Evolutionary conservation across 306 rosid species (phyloP), one percentile per base, ranked within the genome.

Genomic region (Trifolium dubium): DNA sequence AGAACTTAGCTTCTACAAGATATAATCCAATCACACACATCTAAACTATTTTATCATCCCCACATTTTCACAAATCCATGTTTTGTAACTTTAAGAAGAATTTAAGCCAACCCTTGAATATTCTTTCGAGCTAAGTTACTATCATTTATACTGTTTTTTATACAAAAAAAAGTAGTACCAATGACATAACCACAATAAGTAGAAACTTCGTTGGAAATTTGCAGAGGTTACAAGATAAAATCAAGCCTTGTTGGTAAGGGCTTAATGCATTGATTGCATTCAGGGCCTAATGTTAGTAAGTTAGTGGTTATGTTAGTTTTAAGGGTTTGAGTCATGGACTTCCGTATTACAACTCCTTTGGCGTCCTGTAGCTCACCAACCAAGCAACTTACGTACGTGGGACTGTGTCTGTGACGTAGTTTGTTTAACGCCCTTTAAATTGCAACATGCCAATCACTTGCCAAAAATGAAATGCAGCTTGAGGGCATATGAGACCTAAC

Each of bases 181-280:
- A 71, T 28, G 49, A 28, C 60, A 41, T 13, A 64, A 59, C 32
- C 64, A 14, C 17, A 6, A 5, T 43, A 69, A 55, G 77, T 54
- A 55, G 54, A 80, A 32, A 49, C 14, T 64, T 55, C 23, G 53
- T 10, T 65, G 11, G 72, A 75, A 49, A 74, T 28, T 12, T 12
- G 14, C 29, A 41, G 46, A 35, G 55, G 17, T 51, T 51, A 40
- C 44, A n/a, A 72, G 23, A 72, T 29, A 44, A 71, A 64, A 58
- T 46, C 47, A 63, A 66, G 37, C 51, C 39, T 41, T 18, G 73
- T 2, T 73, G 40, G 44, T 14, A 28, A 28, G 15, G 64, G 23
- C 23, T 28, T 60, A 50, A 69, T 49, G 59, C 49, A 70, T 71
- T 63, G 46, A 53, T n/a, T 29, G 71, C 51, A 70, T 71, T 63